Conservation (phyloP, 2,329 filamentous ascomycete species). For the Exophiala aquamarina region DNA sequence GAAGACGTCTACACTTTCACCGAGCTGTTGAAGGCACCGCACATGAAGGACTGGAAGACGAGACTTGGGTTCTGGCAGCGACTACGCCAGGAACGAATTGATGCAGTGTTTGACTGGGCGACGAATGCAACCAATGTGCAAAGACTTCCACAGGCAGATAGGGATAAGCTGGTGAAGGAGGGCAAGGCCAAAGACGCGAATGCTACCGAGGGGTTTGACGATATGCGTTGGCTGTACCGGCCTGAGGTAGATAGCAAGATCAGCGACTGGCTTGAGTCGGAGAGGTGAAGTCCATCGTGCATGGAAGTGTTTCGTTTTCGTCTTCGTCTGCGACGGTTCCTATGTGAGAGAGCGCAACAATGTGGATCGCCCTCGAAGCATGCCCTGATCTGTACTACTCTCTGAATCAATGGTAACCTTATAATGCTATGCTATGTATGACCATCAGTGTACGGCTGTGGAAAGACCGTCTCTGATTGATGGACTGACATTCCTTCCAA, state of each 20-base stretch:
- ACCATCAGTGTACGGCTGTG: no score
- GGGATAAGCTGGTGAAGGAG: conserved; percentile 14
- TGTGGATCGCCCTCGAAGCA: no score
- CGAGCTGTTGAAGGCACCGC: conserved; percentile 36
- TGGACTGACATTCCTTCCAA: no score
- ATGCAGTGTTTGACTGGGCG: conserved; percentile 49
- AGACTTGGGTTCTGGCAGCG: conserved; percentile 47
- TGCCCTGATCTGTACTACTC: no score
- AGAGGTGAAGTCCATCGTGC: no score
- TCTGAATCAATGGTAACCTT: no score
- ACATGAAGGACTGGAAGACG: conserved; percentile 43
- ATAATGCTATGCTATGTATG: no score
- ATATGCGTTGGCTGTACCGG: conserved; percentile 46
- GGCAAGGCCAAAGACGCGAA: conserved; percentile 14
- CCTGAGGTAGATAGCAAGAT: conserved; percentile 40
- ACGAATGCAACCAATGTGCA: conserved; percentile 48
- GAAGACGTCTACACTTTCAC: conserved; percentile 54
- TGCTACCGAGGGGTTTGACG: conserved; percentile 33
- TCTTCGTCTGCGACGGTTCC: no score
- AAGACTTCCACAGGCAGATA: conserved; percentile 40
- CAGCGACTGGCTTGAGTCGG: conserved; percentile 26
- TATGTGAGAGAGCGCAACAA: no score
- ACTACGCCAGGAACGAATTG: conserved; percentile 50
- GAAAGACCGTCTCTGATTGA: no score
- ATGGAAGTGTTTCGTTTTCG: no score